Conservation (phyloP, 2,329 filamentous ascomycete genomes). For the Claviceps sp. region DNA sequence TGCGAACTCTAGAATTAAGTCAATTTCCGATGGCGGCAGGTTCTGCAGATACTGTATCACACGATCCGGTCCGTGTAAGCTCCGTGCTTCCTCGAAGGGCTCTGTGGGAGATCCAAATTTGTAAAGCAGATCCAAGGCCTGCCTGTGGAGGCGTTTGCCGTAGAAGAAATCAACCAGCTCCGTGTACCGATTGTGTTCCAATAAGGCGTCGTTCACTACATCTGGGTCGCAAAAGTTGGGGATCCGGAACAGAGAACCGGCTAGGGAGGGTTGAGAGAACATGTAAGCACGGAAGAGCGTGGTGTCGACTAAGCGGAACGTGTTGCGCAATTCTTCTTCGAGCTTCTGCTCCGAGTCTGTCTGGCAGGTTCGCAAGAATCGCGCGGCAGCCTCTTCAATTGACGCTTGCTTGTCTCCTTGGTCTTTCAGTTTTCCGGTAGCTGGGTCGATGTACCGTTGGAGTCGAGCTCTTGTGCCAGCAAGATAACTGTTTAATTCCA, state of each 20-base stretch:
- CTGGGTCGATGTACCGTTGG: constrained; percentile 48
- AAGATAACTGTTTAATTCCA: constrained; percentile 75
- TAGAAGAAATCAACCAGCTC: constrained; percentile 97
- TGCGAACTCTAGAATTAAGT: constrained; percentile 81
- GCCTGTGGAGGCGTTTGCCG: constrained; percentile 82
- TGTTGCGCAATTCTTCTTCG: constrained; percentile 57
- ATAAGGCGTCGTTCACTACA: constrained; percentile 84
- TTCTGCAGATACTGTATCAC: constrained; percentile 87
- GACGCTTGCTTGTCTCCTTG: constrained; percentile 29
- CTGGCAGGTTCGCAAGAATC: constrained; percentile 34
- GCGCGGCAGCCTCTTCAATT: constrained; percentile 39
- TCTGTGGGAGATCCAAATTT: constrained; percentile 58
- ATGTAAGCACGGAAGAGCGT: constrained; percentile 91
- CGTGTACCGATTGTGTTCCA: constrained; percentile 78
- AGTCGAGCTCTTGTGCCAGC: constrained; percentile 65
- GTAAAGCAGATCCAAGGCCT: constrained; percentile 69
- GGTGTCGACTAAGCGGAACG: constrained; percentile 80
- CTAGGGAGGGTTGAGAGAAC: constrained; percentile 75
- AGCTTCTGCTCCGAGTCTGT: constrained; percentile 46
- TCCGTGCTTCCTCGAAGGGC: constrained; percentile 35
- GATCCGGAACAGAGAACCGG: constrained; percentile 82
- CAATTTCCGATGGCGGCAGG: constrained; percentile 73
- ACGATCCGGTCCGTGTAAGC: constrained; percentile 65
- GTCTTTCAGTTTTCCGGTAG: constrained; percentile 47
- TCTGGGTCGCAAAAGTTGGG: constrained; percentile 95